Evolutionary conservation across 805 yeast species (phyloP).

Genomic region (Jamesozyma hellenica): DNA sequence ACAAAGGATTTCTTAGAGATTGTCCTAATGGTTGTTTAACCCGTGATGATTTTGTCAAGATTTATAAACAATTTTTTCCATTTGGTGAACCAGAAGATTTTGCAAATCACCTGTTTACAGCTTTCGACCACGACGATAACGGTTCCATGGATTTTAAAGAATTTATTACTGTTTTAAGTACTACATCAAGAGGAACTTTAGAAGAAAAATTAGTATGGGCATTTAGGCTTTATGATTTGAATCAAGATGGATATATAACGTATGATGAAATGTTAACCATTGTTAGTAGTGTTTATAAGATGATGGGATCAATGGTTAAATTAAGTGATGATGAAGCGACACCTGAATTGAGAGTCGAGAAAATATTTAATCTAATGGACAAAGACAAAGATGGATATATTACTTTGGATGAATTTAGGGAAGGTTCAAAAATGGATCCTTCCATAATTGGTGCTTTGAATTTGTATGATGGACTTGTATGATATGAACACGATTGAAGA

Average conservation of each 20-base stretch:
- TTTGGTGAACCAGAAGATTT: constrained; percentile 94
- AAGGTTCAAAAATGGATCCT: constrained; percentile 70
- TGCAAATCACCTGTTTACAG: constrained; percentile 78
- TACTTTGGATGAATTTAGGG: constrained; percentile 74
- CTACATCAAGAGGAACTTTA: constrained; percentile 75
- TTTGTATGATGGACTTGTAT: constrained; percentile 73
- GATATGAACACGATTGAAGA: not conserved
- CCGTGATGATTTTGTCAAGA: constrained; percentile 79
- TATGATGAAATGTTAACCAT: constrained; percentile 74
- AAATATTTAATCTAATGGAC: constrained; percentile 66
- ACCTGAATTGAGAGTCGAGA: constrained; percentile 77
- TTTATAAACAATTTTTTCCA: constrained; percentile 94
- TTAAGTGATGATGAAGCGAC: constrained; percentile 83
- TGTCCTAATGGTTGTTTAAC: constrained; percentile 86
- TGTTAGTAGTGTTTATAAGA: constrained; percentile 75
- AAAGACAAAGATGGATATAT: constrained; percentile 62
- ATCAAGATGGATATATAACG: constrained; percentile 64
- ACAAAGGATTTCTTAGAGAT: constrained; percentile 88
- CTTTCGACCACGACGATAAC: constrained; percentile 71
- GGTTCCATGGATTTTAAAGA: constrained; percentile 87
- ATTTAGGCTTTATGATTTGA: constrained; percentile 76
- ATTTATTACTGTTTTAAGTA: constrained; percentile 76
- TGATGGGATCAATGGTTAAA: constrained; percentile 92
- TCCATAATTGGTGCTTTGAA: constrained; percentile 66
- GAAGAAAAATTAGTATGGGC: constrained; percentile 88